phyloP scores from a whole-genome alignment of 2,329 filamentous ascomycete genomes.

The Monosporascus ibericus region DNA sequence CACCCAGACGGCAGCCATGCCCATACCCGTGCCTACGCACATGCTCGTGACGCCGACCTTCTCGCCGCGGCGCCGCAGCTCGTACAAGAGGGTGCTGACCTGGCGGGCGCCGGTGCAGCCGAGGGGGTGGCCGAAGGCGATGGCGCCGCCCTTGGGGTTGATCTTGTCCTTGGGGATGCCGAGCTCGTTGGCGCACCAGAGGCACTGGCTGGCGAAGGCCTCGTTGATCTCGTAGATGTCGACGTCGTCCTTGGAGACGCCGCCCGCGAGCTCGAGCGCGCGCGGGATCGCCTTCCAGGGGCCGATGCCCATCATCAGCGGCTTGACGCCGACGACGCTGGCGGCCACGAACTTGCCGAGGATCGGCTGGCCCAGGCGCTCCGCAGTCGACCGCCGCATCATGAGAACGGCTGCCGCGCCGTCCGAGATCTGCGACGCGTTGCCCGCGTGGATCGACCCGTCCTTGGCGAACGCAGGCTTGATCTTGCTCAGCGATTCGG shows the following conservation, averaged over 20 bases:
- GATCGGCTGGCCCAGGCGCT: constrained; percentile 80
- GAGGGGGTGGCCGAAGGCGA: constrained; percentile 91
- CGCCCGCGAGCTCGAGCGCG: constrained; percentile 73
- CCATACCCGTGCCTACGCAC: constrained; percentile 97
- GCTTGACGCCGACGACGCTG: constrained; percentile 80
- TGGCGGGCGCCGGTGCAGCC: constrained; percentile 93
- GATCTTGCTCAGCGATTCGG: constrained; percentile 86
- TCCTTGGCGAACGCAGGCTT: constrained; percentile 84
- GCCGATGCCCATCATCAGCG: constrained; percentile 91
- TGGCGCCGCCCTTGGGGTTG: constrained; percentile 95
- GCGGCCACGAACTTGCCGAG: constrained; percentile 88
- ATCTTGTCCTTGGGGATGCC: constrained; percentile 79
- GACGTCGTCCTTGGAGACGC: constrained; percentile 81
- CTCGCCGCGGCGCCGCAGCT: constrained; percentile 77
- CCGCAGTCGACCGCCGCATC: constrained; percentile 89
- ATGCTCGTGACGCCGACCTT: constrained; percentile 90
- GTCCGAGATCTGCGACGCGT: constrained; percentile 92
- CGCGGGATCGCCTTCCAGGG: constrained; percentile 95
- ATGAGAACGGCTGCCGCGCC: constrained; percentile 91
- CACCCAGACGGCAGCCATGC: constrained; percentile 95
- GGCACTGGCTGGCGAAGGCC: constrained; percentile 90
- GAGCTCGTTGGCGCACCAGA: constrained; percentile 89
- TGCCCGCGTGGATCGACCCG: constrained; percentile 91
- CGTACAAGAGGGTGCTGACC: constrained; percentile 85
- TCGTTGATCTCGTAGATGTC: constrained; percentile 99